Conservation (phyloP, 352 stramenopile genomes). For the Plasmopara viticola region DNA sequence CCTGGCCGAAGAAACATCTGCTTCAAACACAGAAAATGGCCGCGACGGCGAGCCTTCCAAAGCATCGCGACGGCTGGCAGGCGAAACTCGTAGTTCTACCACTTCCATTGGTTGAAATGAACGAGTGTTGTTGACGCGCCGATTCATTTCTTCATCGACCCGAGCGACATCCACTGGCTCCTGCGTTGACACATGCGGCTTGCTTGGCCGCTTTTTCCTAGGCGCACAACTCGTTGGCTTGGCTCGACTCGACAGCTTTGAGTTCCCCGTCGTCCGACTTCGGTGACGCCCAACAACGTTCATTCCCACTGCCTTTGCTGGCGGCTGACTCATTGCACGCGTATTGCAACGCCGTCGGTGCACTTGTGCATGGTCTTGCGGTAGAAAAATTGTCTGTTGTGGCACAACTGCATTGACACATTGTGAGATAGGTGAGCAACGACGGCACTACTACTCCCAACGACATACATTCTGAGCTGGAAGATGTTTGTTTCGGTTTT, state of each 20-base stretch:
- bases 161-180: conserved; percentile 10
- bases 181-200: conserved; percentile 3
- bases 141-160: conserved; percentile 32
- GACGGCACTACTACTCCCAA: not conserved
- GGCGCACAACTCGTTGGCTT: conserved; percentile 13
- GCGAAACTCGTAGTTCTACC: conserved; percentile 9
- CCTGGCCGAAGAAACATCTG: conserved; percentile 10
- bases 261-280: conserved; percentile 23
- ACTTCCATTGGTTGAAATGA: conserved; percentile 18
- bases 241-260: conserved; percentile 18
- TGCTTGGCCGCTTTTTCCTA: not conserved
- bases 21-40: conserved; percentile 1
- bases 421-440: not conserved
- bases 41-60: conserved; percentile 9
- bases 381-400: conserved; percentile 20
- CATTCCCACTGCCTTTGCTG: conserved; percentile 5
- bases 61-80: conserved; percentile 11
- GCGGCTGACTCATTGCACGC: conserved; percentile 9
- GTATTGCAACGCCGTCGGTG: conserved; percentile 20
- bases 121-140: conserved; percentile 29
- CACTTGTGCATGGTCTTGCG: conserved; percentile 14
- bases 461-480: conserved; percentile 22
- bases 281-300: conserved; percentile 13
- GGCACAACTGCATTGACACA: conserved; percentile 13
- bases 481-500: conserved; percentile 5